These are phyloP conservation scores for Aspergillus ostianus DNA, from an alignment of 495 filamentous ascomycete species.

Conservation along the genomic window DNA sequence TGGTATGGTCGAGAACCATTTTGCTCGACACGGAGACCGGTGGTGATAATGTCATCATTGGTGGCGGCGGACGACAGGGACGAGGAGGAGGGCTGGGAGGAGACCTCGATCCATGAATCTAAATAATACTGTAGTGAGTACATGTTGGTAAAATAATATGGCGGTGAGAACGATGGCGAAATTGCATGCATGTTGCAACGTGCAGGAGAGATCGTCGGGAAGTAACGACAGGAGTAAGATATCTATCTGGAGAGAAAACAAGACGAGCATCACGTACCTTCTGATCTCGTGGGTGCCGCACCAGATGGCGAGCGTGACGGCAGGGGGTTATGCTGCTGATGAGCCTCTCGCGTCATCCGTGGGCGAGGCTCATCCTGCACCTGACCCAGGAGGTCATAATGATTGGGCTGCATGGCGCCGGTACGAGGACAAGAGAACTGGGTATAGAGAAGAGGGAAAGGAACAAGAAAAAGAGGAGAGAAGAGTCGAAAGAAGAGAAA, in stretches of 20 bases:
- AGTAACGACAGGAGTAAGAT: constrained; percentile 18
- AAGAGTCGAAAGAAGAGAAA: constrained; percentile 10
- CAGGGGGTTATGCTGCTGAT: constrained; percentile 30
- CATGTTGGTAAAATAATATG: constrained; percentile 30
- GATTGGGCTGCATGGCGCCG: constrained; percentile 42
- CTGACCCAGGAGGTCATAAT: constrained; percentile 47
- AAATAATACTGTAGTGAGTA: constrained; percentile 55
- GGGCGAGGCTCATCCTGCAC: constrained; percentile 39
- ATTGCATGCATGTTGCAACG: constrained; percentile 23
- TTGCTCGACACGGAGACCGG: constrained; percentile 72
- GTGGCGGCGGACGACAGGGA: constrained; percentile 74
- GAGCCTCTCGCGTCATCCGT: constrained; percentile 41
- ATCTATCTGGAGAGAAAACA: constrained; percentile 17
- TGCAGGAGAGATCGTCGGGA: constrained; percentile 11
- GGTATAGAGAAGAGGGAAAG: constrained; percentile 22
- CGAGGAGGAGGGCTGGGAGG: constrained; percentile 90
- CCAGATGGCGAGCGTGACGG: constrained; percentile 37
- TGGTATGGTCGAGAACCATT: constrained; percentile 33
- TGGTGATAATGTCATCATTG: constrained; percentile 84
- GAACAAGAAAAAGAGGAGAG: constrained; percentile 9
- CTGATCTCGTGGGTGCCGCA: constrained; percentile 44
- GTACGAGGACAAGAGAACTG: neutral
- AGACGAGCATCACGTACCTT: constrained; percentile 37
- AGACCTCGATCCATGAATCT: constrained; percentile 97
- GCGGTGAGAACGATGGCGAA: neutral